Evolutionary conservation across 1,139 yeast genomes (phyloP).

Genomic region (Yamadazyma pseudoaaseri): DNA sequence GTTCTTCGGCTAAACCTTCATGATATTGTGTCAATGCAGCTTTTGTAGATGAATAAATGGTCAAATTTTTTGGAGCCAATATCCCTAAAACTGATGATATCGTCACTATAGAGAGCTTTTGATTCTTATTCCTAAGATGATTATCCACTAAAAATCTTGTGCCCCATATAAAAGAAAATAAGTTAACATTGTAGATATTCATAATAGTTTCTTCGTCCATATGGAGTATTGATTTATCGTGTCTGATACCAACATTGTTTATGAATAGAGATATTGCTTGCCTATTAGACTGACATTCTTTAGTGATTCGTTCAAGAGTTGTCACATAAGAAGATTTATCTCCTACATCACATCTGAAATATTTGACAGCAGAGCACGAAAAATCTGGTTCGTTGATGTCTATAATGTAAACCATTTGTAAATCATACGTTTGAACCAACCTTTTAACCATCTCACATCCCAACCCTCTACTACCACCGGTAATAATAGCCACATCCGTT

Average conservation of each 20-base stretch:
- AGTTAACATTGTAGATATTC: conserved; percentile 51
- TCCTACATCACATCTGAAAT: conserved; percentile 51
- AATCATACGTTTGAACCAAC: conserved; percentile 26
- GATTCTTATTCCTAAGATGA: conserved; percentile 3
- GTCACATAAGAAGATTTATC: conserved; percentile 26
- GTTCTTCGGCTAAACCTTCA: conserved; percentile 57
- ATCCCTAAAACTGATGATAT: conserved; percentile 71
- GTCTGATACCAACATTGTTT: conserved; percentile 76
- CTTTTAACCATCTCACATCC: conserved; percentile 46
- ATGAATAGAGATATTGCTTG: conserved; percentile 52
- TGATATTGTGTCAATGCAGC: conserved; percentile 60
- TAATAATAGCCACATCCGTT: conserved; percentile 46
- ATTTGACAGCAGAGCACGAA: conserved; percentile 17
- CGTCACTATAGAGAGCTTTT: conserved; percentile 53
- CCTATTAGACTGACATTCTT: conserved; percentile 24
- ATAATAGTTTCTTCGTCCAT: conserved; percentile 30
- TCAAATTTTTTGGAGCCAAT: conserved; percentile 66
- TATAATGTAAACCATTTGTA: conserved; percentile 41
- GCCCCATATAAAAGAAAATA: conserved; percentile 54
- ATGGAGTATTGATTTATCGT: conserved; percentile 40
- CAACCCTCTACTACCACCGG: conserved; percentile 68
- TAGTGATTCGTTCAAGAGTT: conserved; percentile 22
- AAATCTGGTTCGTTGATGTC: conserved; percentile 43
- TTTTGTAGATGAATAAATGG: conserved; percentile 66
- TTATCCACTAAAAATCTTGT: conserved; percentile 32